Percentiles rank a stretch among this genome's conserved stretches.
phyloP scores from a whole-genome alignment of 2,329 filamentous ascomycete species.

The Ophiostoma triangulosporum region DNA sequence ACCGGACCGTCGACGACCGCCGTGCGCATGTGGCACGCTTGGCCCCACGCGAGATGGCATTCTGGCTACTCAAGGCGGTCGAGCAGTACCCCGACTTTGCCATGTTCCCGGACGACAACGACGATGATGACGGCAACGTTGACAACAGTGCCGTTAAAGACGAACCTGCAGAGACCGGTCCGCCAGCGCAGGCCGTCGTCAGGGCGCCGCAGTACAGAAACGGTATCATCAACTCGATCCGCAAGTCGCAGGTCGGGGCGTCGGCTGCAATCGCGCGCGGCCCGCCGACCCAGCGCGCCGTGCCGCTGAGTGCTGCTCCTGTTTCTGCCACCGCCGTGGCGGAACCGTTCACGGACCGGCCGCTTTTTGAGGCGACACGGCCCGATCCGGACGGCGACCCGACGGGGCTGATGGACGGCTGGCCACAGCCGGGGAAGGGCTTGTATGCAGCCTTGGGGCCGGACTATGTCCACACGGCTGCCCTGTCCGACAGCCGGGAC shows the following conservation, averaged over 20 bases:
- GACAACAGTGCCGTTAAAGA: not conserved
- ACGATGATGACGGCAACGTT: conserved; percentile 14
- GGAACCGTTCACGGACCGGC: not conserved
- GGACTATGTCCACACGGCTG: conserved; percentile 17
- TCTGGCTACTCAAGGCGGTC: conserved; percentile 48
- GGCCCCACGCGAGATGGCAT: conserved; percentile 47
- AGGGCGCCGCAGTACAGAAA: conserved; percentile 5
- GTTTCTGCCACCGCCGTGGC: not conserved
- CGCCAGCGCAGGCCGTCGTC: not conserved
- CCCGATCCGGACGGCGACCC: conserved; percentile 15
- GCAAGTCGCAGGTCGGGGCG: not conserved
- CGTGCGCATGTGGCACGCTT: conserved; percentile 34
- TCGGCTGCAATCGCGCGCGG: not conserved
- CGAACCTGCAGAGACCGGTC: not conserved
- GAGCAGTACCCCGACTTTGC: conserved; percentile 50
- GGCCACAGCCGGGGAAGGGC: conserved; percentile 14
- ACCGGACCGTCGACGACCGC: not conserved
- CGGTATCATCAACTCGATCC: conserved; percentile 9
- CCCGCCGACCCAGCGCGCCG: no score
- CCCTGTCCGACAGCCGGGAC: conserved; percentile 20
- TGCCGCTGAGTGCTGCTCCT: not conserved
- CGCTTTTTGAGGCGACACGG: conserved; percentile 14
- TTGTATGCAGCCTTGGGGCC: conserved; percentile 17
- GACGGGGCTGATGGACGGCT: conserved; percentile 11
- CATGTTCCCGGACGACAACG: conserved; percentile 36